phyloP scores from a whole-genome alignment of 257 asterid species.

The Handroanthus guayacan region DNA sequence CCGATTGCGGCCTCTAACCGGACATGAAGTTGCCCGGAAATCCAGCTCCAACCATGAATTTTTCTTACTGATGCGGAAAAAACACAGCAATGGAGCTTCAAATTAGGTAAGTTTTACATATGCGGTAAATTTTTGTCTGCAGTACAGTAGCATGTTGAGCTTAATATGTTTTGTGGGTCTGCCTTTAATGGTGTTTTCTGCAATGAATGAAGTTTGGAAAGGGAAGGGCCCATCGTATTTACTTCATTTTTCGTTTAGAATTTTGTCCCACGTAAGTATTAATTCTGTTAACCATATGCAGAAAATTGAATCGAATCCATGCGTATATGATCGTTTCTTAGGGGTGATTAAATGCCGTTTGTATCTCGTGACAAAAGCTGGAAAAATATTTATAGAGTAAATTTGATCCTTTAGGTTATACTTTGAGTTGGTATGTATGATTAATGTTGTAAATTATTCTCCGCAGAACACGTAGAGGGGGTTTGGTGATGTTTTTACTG shows the following conservation, averaged over 20 bases:
- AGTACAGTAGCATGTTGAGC: not conserved
- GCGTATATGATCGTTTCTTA: not conserved
- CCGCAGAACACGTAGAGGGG: not conserved
- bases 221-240: constrained; percentile 38
- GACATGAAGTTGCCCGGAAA: constrained; percentile 38
- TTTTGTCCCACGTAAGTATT: constrained; percentile 41
- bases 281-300: not conserved
- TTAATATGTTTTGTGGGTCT: constrained; percentile 41
- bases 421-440: constrained; percentile 2
- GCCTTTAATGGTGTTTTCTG: constrained; percentile 36
- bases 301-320: not conserved
- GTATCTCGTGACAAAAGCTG: constrained; percentile 36
- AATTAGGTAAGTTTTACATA: constrained; percentile 32
- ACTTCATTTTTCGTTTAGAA: constrained; percentile 28
- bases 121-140: constrained; percentile 10
- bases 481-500: too few species aligned
- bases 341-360: constrained; percentile 34
- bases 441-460: constrained; percentile 9
- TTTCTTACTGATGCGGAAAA: constrained; percentile 20
- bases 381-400: not conserved
- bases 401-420: not conserved
- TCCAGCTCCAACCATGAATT: constrained; percentile 32
- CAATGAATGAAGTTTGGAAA: constrained; percentile 35
- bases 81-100: not conserved
- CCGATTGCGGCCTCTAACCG: not conserved